These are phyloP conservation scores for Coemansia sp. DNA, from an alignment of 192 early-diverging fungal species.

Conservation along the genomic window DNA sequence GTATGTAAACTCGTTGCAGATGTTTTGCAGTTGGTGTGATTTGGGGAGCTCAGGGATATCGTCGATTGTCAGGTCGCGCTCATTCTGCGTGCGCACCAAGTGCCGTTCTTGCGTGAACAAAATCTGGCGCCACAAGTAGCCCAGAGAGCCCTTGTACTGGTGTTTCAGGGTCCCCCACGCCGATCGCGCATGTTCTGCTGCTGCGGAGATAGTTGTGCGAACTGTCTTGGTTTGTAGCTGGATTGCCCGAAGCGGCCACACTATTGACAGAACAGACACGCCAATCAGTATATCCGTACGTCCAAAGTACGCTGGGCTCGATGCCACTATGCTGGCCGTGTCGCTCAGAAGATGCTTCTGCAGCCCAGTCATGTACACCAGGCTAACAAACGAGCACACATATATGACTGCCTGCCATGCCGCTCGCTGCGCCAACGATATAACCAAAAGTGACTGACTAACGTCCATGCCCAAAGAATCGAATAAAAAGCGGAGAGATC, in stretches of 20 bases:
- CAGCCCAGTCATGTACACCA: conserved; percentile 1
- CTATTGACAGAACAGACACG: not conserved
- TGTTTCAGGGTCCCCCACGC: not conserved
- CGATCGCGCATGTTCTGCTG: not conserved
- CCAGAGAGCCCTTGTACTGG: conserved; percentile 2
- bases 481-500: not conserved
- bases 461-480: not conserved
- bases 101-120: conserved; percentile 16
- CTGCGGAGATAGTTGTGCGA: not conserved
- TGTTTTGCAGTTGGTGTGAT: not conserved
- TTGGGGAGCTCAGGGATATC: conserved; percentile 19
- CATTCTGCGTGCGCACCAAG: conserved; percentile 4
- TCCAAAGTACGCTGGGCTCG: not conserved
- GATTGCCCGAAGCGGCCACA: not conserved
- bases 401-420: not conserved
- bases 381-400: not conserved
- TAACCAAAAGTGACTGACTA: not conserved
- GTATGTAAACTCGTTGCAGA: conserved; percentile 22
- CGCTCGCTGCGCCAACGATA: not conserved
- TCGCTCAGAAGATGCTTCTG: not conserved
- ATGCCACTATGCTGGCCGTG: not conserved
- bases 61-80: conserved; percentile 11
- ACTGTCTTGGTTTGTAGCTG: not conserved
- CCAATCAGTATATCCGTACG: not conserved
- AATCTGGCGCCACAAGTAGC: not conserved